These are phyloP conservation scores for Bothriochloa decipiens DNA, from an alignment of 176 grass and related monocot genomes.

Conservation along the genomic window DNA sequence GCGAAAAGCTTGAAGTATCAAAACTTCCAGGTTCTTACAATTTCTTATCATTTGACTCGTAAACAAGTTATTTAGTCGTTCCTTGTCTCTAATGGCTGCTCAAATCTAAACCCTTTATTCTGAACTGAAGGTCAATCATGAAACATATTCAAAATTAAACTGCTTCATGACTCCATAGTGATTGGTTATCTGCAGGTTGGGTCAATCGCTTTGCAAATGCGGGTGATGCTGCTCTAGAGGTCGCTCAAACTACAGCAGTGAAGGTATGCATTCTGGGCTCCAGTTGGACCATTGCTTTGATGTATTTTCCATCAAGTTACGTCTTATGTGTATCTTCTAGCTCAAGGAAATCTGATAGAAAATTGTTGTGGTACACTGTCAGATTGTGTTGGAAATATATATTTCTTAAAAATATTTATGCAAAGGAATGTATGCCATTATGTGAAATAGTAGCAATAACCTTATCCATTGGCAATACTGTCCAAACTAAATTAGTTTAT, in stretches of 20 bases:
- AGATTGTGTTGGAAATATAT: neutral
- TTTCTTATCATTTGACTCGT: conserved; percentile 8
- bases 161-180: neutral
- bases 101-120: neutral
- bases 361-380: neutral
- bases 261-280: conserved; percentile 49
- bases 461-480: neutral
- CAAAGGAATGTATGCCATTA: neutral
- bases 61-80: neutral
- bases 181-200: conserved; percentile 47
- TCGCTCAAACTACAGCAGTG: conserved; percentile 55
- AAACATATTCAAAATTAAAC: neutral
- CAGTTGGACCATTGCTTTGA: neutral
- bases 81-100: neutral
- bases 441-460: neutral
- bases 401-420: conserved; percentile 15
- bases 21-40: conserved; percentile 56
- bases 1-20: conserved; percentile 52
- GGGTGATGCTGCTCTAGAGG: conserved; percentile 66
- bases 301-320: neutral
- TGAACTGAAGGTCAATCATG: neutral
- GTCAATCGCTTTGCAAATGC: conserved; percentile 66
- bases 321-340: neutral
- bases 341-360: neutral
- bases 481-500: neutral